Evolutionary conservation across 2,329 filamentous ascomycete species (phyloP).

Genomic region (Domatiomyces globalis): DNA sequence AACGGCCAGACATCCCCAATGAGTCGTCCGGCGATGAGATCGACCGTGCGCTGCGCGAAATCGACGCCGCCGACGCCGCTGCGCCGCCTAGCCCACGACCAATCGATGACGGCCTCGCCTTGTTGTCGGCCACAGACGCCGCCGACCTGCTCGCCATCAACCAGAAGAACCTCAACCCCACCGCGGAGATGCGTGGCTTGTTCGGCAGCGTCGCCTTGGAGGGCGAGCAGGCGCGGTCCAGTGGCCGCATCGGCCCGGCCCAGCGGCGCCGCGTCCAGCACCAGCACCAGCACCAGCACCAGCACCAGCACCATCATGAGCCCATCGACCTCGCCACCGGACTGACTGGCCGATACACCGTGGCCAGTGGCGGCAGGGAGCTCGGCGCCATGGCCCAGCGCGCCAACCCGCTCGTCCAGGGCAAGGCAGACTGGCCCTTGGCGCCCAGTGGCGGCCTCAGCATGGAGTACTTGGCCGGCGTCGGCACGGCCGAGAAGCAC

Average conservation of each 20-base stretch:
- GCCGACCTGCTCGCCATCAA: slow-evolving; percentile 47
- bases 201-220: slow-evolving; percentile 54
- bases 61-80: slow-evolving; percentile 32
- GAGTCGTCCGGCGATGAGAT: slow-evolving; percentile 45
- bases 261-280: slow-evolving; percentile 36
- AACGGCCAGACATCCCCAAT: slow-evolving; percentile 24
- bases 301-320: slow-evolving; percentile 24
- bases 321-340: slow-evolving; percentile 40
- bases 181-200: slow-evolving; percentile 76
- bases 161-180: slow-evolving; percentile 62
- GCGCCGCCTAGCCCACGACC: slow-evolving; percentile 11
- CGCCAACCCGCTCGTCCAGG: slow-evolving; percentile 71
- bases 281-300: slow-evolving; percentile 30
- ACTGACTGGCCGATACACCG: slow-evolving; percentile 38
- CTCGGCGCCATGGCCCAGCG: slow-evolving; percentile 58
- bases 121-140: slow-evolving; percentile 30
- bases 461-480: slow-evolving; percentile 54
- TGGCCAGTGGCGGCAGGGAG: slow-evolving; percentile 45
- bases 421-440: slow-evolving; percentile 74
- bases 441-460: slow-evolving; percentile 66
- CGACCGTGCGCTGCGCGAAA: slow-evolving; percentile 46
- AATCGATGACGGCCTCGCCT: slow-evolving; percentile 15
- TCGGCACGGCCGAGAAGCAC: slow-evolving; percentile 46
- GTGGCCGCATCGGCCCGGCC: slow-evolving; percentile 21
- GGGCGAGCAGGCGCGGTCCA: slow-evolving; percentile 39